Base-by-base conservation (phyloP, 345 rosid species). In the Arabis alpina region DNA sequence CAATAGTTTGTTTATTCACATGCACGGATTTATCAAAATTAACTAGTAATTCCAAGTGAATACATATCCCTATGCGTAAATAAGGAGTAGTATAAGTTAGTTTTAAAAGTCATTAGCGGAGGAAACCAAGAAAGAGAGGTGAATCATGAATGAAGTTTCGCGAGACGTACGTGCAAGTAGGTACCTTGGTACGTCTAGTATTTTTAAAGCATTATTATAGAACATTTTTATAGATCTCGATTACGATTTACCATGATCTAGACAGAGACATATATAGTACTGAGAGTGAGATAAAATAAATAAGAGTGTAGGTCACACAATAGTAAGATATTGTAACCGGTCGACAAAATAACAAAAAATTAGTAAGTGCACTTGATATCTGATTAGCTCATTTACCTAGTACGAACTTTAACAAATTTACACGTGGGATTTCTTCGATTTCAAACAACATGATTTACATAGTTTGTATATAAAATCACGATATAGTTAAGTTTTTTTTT, bases 141-240 rank as follows among this genome's bases (percentile, higher is more conserved):
- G 41, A 54, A 13, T 34, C 15, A 36, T 23, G 66, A 45, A 32
- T 48, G 69, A 70, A 50, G 64, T 61, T 70, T 70, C 67, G 32
- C 44, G 8, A 36, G 13, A 19, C 34, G 37, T 51, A 70, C 42
- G 61, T 54, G 49, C 54, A 41, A 57, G 39, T 30, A 43, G 32
- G 14, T 34, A 49, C 44, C 44, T 36, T 24, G 12, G 75, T 61
- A 71, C 68, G 8, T 42, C 2, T 32, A 32, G 27, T 59, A 45
- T 45, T 24, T 34, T 45, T 34, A 23, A 23, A 47, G 27, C 51
- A 61, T 61, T 5, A 10, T 1, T 28, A 30, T 15, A 5, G 30
- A 4, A 4, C 32, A 4, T 32, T 45, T 11, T 6, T 10, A 4
- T 45, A 47, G 28, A 61, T 43, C 65, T 44, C 40, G n/a, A 43